Evolutionary conservation across 2,329 filamentous ascomycete genomes (phyloP).

Genomic region (Fusarium nematophilum): DNA sequence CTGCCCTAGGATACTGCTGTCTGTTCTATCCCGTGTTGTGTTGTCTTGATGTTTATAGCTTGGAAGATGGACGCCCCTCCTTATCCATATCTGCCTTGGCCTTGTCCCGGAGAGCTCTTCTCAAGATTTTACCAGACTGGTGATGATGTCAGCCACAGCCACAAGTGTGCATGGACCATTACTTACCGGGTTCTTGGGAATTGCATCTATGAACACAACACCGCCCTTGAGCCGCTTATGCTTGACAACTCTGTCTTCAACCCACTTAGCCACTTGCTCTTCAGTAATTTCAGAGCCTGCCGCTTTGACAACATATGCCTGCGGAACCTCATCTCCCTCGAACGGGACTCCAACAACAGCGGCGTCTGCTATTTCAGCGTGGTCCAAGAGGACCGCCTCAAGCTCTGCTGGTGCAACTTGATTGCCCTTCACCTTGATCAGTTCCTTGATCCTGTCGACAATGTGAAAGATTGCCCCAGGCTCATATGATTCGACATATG

Average conservation of each 20-base stretch:
- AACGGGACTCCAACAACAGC: constrained; percentile 65
- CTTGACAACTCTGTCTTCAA: constrained; percentile 71
- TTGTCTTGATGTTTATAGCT: neutral
- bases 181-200: constrained; percentile 74
- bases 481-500: constrained; percentile 70
- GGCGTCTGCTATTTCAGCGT: constrained; percentile 76
- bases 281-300: constrained; percentile 55
- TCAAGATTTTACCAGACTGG: constrained; percentile 28
- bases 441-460: constrained; percentile 76
- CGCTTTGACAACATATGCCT: constrained; percentile 68
- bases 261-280: constrained; percentile 62
- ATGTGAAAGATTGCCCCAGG: constrained; percentile 64
- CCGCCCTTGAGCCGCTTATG: constrained; percentile 74
- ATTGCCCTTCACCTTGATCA: constrained; percentile 74
- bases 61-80: neutral
- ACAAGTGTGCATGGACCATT: rapidly evolving
- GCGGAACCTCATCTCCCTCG: constrained; percentile 65
- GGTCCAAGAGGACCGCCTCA: constrained; percentile 77
- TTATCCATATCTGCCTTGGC: constrained; percentile 22
- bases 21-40: too few species aligned
- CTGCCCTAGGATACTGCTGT: too few species aligned
- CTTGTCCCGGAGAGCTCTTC: constrained; percentile 19
- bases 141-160: neutral
- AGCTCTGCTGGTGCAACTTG: constrained; percentile 84
- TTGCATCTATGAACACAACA: constrained; percentile 69